Evolutionary conservation across 179 eudicot genomes (phyloP).

Genomic region (Drosera spatulata): DNA sequence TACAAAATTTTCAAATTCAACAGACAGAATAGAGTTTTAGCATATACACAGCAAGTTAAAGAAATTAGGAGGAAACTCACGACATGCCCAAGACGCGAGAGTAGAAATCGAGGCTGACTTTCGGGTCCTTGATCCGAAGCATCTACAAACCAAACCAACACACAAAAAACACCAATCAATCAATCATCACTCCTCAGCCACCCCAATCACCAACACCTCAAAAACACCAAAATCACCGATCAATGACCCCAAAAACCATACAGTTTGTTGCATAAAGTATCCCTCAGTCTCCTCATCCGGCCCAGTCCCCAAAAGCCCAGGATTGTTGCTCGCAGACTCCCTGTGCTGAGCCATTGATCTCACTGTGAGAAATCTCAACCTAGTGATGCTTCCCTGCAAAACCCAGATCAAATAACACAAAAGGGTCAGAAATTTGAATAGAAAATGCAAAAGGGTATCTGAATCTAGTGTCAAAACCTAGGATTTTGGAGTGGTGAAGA

Average conservation of each 20-base stretch:
- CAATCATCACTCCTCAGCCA: too few relatives aligned
- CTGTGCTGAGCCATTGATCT: constrained; percentile 35
- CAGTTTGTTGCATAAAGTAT: constrained; percentile 76
- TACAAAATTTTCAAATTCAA: too few relatives aligned
- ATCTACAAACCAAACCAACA: constrained; percentile 31
- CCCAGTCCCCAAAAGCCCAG: constrained; percentile 46
- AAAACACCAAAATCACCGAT: background rate
- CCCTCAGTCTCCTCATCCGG: constrained; percentile 59
- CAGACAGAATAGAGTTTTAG: background rate
- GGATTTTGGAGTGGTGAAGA: constrained; percentile 9
- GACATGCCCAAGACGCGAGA: constrained; percentile 91
- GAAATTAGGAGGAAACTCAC: constrained; percentile 35
- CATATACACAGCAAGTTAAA: too few relatives aligned
- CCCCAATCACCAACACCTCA: background rate
- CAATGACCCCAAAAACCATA: constrained; percentile 20
- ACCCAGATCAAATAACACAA: background rate
- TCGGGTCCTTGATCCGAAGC: constrained; percentile 90
- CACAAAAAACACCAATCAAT: background rate
- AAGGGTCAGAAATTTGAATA: background rate
- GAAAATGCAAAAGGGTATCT: background rate
- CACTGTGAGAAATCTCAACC: constrained; percentile 11
- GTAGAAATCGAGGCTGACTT: constrained; percentile 82
- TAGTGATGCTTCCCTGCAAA: constrained; percentile 21
- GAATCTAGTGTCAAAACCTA: constrained; percentile 11
- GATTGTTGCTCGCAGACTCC: constrained; percentile 58